Conservation (phyloP, 129 eudicot genomes). For the Deinandra increscens region DNA sequence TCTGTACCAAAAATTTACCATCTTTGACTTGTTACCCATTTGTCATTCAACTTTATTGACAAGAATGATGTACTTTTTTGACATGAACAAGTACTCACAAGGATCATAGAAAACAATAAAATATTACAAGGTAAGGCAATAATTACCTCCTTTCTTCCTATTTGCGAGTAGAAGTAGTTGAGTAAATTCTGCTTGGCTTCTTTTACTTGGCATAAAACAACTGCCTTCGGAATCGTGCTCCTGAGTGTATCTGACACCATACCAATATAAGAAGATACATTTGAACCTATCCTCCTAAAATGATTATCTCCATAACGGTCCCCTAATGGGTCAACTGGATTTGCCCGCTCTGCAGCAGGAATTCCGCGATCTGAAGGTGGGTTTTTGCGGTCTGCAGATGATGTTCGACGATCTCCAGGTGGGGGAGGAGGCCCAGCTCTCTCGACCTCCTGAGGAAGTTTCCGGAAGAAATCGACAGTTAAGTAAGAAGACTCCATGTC, state of each 20-base stretch:
- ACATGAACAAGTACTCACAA: conserved; percentile 2
- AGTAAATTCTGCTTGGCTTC: conserved; percentile 61
- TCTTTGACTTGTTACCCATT: neutral
- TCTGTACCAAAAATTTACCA: neutral
- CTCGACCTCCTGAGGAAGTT: conserved; percentile 58
- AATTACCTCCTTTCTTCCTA: conserved; percentile 64
- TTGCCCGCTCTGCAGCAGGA: conserved; percentile 31
- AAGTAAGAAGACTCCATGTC: conserved; percentile 69
- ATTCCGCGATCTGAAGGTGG: conserved; percentile 35
- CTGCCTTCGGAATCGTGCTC: conserved; percentile 62
- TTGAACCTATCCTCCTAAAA: conserved; percentile 56
- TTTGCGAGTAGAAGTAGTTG: conserved; percentile 53
- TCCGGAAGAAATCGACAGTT: conserved; percentile 64
- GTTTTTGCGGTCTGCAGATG: conserved; percentile 39
- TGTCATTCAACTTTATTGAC: too few species aligned
- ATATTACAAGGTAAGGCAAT: neutral
- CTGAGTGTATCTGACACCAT: conserved; percentile 56
- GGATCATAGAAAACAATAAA: neutral
- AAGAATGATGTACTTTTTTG: neutral
- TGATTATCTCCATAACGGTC: conserved; percentile 55
- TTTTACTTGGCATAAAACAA: conserved; percentile 61
- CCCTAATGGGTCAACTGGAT: conserved; percentile 37
- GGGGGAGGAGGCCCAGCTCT: conserved; percentile 38
- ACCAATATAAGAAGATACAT: conserved; percentile 55
- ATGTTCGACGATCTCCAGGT: conserved; percentile 35